These are phyloP conservation scores for Coemansia sp. DNA, from an alignment of 192 early-diverging fungal genomes.

Conservation along the genomic window DNA sequence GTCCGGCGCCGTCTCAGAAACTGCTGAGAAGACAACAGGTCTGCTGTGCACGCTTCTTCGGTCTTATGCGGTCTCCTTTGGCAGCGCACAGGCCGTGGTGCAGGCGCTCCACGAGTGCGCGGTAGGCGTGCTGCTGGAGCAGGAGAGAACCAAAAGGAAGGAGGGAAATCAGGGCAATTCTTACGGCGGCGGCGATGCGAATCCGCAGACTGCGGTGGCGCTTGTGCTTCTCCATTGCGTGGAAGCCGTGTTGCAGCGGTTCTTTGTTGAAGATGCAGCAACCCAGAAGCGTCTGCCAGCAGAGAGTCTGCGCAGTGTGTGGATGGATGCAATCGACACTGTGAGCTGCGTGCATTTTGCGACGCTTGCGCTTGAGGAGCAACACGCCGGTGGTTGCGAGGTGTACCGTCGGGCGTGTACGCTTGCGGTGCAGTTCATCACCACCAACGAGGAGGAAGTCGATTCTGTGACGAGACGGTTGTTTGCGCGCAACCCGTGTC, in stretches of 20 bases:
- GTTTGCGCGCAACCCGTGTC: slow-evolving; percentile 25
- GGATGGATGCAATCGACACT: slow-evolving; percentile 14
- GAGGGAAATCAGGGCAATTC: neutral
- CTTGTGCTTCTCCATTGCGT: slow-evolving; percentile 1
- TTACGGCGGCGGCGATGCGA: neutral
- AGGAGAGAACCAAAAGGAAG: neutral
- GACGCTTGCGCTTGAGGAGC: slow-evolving; percentile 6
- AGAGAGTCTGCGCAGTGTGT: slow-evolving; percentile 6
- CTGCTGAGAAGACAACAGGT: neutral
- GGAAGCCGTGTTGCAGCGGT: slow-evolving; percentile 16
- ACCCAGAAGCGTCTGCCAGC: slow-evolving; percentile 1
- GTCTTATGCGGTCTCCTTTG: neutral
- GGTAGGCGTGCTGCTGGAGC: neutral
- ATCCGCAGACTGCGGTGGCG: neutral
- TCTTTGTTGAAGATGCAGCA: slow-evolving; percentile 7
- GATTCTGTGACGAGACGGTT: slow-evolving; percentile 9
- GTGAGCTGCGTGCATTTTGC: slow-evolving; percentile 19
- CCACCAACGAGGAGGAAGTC: neutral
- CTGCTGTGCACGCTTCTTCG: slow-evolving; percentile 1
- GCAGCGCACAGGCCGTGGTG: neutral
- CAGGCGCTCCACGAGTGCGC: slow-evolving; percentile 3
- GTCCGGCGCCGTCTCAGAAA: neutral
- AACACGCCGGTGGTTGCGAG: slow-evolving; percentile 12
- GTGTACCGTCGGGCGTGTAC: slow-evolving; percentile 12
- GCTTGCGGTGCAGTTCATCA: slow-evolving; percentile 6